Conservation (phyloP, 2,329 filamentous ascomycete species). For the Aspergillus viridinutans region DNA sequence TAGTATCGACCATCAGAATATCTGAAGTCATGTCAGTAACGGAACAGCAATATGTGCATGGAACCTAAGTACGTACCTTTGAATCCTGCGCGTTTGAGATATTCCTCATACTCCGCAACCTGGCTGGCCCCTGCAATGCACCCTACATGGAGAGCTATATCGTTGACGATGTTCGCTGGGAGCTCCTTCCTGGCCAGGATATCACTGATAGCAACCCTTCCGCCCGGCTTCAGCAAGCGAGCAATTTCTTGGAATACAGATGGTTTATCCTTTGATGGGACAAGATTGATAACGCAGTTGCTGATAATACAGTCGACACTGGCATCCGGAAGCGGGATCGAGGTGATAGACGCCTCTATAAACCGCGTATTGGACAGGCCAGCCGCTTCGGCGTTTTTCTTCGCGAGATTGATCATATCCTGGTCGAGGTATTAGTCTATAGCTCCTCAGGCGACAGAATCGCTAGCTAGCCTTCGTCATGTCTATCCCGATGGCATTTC, state of each 20-base stretch:
- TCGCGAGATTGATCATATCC: constrained; percentile 54
- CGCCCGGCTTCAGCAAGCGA: constrained; percentile 54
- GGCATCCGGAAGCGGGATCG: constrained; percentile 41
- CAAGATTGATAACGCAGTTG: constrained; percentile 62
- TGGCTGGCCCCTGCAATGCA: constrained; percentile 57
- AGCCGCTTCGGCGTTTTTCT: constrained; percentile 41
- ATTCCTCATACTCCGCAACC: constrained; percentile 50
- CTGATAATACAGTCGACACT: constrained; percentile 58
- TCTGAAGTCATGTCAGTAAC: constrained; percentile 23
- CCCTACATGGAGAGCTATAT: constrained; percentile 55
- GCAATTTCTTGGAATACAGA: constrained; percentile 56
- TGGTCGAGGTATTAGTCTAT: constrained; percentile 19
- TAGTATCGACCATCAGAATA: constrained; percentile 44
- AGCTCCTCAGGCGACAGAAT: neutral
- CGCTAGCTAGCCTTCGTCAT: constrained; percentile 54
- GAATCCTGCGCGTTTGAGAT: constrained; percentile 51
- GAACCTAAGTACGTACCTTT: constrained; percentile 29
- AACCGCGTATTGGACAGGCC: constrained; percentile 48
- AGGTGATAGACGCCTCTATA: constrained; percentile 49
- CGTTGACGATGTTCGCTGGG: constrained; percentile 43
- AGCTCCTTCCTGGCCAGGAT: constrained; percentile 53
- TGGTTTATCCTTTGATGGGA: constrained; percentile 51
- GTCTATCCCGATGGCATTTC: constrained; percentile 54
- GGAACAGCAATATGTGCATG: neutral
- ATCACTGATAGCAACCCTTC: constrained; percentile 57